Base-by-base conservation (phyloP, 495 filamentous ascomycete species). In the Trichoderma erinaceum region DNA sequence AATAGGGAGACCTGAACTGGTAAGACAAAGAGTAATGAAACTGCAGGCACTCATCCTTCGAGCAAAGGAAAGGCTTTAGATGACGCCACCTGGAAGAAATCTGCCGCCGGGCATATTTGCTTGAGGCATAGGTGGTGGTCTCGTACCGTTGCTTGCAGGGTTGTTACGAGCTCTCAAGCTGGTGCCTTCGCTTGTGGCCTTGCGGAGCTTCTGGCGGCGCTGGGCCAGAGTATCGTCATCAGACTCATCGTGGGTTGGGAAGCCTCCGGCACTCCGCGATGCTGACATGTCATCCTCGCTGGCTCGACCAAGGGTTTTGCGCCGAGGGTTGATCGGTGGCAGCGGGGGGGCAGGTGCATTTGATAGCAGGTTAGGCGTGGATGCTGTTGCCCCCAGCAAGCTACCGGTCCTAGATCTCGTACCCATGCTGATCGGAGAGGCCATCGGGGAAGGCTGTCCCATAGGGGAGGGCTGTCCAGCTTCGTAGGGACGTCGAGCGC, bases 291-390 rank as follows among this genome's bases (percentile, higher is more conserved):
- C 73, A 72, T 70, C 65, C 16, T 79, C 63, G 71, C 72, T 61
- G 56, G 23, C 56, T 61, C 56, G 56, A 21, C 56, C 27, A 11
- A 61, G 56, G 0, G 25, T 61, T 6, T 77, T 78, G 29, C 89
- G 83, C 23, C 86, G 84, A 7, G 89, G 89, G 75, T 91, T 90
- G 78, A 90, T 89, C 3, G 87, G 87, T 35, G 89, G 89, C 4
- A 90, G 71, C 3, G 89, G 89, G 0, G 81, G 79, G 2, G 75
- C 71, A 16, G 66, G 67, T 10, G 70, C 71, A 11, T 41, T 29
- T 0, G 58, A 46, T 11, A 48, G 58, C 10, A 68, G 41, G 73
- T 73, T 44, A 66, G 70, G 56, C 71, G 68, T 63, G 65, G 70
- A 68, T 7, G 56, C 41, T 13, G 67, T 48, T 13, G 41, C 61